Evolutionary conservation across 2,329 filamentous ascomycete species (phyloP).

Genomic region (Scytalidium lignicola): DNA sequence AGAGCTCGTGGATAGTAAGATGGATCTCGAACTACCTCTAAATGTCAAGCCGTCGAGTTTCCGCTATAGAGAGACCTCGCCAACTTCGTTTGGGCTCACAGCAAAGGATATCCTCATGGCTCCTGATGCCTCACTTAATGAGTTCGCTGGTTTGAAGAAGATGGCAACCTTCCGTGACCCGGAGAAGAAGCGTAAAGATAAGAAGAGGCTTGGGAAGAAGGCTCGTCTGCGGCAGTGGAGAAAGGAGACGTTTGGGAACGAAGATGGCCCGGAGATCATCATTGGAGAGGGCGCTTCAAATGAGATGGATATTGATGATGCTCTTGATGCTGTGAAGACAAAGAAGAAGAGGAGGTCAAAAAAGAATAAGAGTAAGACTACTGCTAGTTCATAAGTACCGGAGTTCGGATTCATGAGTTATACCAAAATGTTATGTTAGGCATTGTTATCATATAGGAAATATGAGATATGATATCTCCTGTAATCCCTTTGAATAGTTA

Average conservation of each 20-base stretch:
- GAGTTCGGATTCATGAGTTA: background rate
- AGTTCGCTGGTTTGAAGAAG: slow-evolving; percentile 92
- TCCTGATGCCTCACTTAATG: slow-evolving; percentile 80
- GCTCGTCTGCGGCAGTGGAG: slow-evolving; percentile 84
- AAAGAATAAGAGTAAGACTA: slow-evolving; percentile 23
- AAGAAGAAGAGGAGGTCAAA: slow-evolving; percentile 48
- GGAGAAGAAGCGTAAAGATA: slow-evolving; percentile 85
- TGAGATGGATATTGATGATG: slow-evolving; percentile 17
- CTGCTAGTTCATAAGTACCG: background rate
- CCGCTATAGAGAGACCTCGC: slow-evolving; percentile 92
- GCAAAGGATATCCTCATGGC: slow-evolving; percentile 85
- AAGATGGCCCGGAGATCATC: slow-evolving; percentile 30
- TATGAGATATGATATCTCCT: too few relatives aligned
- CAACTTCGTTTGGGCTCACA: slow-evolving; percentile 83
- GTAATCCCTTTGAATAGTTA: too few relatives aligned
- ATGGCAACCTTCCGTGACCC: slow-evolving; percentile 82
- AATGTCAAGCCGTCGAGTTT: slow-evolving; percentile 57
- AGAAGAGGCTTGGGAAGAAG: slow-evolving; percentile 89
- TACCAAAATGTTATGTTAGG: background rate
- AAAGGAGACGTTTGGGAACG: slow-evolving; percentile 55
- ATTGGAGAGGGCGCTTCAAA: slow-evolving; percentile 17
- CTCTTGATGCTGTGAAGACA: slow-evolving; percentile 31
- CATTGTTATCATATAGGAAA: background rate
- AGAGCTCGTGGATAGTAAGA: slow-evolving; percentile 74
- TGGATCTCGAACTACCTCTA: slow-evolving; percentile 66